These are phyloP conservation scores for Starmerella apis DNA, from an alignment of 805 yeast species.

Conservation along the genomic window DNA sequence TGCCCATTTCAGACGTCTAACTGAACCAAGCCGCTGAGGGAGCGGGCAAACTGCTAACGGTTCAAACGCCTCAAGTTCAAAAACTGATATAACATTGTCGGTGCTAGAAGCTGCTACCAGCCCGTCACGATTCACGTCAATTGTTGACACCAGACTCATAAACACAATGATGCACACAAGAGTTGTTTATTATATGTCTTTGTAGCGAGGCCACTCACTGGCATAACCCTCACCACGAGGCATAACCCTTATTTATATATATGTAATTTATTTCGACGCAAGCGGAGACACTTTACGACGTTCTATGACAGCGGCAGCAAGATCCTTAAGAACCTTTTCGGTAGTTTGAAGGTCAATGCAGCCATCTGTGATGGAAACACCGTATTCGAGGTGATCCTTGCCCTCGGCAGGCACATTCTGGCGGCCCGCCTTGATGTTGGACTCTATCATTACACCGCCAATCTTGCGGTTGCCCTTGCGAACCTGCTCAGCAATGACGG, in stretches of 20 bases:
- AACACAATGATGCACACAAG: no score
- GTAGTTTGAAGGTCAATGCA: conserved; percentile 89
- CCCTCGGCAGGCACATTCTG: conserved; percentile 65
- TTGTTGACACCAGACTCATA: neutral
- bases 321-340: conserved; percentile 52
- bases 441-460: conserved; percentile 95
- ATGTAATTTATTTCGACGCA: no score
- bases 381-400: conserved; percentile 67
- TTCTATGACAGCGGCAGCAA: conserved; percentile 68
- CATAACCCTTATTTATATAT: neutral
- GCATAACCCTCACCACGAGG: neutral
- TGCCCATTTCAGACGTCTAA: neutral
- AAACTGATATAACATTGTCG: neutral
- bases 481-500: conserved; percentile 66
- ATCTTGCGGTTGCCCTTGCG: conserved; percentile 61
- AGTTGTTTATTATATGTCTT: neutral
- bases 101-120: neutral
- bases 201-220: neutral
- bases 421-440: conserved; percentile 83
- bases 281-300: conserved; percentile 43
- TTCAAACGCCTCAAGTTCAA: neutral
- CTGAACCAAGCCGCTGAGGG: neutral
- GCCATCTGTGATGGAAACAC: conserved; percentile 95
- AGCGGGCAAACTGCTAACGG: neutral
- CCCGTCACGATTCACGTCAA: neutral